Evolutionary conservation across 306 rosid genomes (phyloP).

Genomic region (Bauhinia variegata): DNA sequence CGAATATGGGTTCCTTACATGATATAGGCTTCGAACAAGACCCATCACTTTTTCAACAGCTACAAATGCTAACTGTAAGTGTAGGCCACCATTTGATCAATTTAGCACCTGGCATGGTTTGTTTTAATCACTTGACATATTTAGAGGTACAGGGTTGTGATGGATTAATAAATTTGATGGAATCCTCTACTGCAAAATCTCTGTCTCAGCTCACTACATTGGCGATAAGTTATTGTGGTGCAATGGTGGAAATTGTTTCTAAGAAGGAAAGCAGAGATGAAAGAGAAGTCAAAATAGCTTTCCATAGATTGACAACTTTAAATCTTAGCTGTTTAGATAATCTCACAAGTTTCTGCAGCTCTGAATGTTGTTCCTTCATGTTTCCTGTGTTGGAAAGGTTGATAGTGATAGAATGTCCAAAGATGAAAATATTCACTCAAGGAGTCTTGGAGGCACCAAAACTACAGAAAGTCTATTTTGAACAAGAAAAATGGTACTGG

Average conservation of each 20-base stretch:
- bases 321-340: neutral
- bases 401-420: neutral
- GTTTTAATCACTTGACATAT: slow-evolving; percentile 10
- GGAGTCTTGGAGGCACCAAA: neutral
- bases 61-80: neutral
- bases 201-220: slow-evolving; percentile 24
- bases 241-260: neutral
- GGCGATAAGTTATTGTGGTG: neutral
- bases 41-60: no score
- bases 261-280: neutral
- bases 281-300: neutral
- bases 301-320: slow-evolving; percentile 13
- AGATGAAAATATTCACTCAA: neutral
- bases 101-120: neutral
- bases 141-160: neutral
- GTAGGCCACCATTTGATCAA: rapidly evolving
- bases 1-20: rapidly evolving
- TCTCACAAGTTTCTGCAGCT: slow-evolving; percentile 17
- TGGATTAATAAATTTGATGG: no score
- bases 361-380: neutral
- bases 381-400: slow-evolving; percentile 31
- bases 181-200: slow-evolving; percentile 22
- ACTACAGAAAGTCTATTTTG: neutral
- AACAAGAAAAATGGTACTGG: neutral
- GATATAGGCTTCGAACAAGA: slow-evolving; percentile 22